Percentiles rank a stretch among this genome's conserved stretches.
Evolutionary conservation across 176 grass and related monocot species (phyloP).

Genomic region (Poa pratensis): DNA sequence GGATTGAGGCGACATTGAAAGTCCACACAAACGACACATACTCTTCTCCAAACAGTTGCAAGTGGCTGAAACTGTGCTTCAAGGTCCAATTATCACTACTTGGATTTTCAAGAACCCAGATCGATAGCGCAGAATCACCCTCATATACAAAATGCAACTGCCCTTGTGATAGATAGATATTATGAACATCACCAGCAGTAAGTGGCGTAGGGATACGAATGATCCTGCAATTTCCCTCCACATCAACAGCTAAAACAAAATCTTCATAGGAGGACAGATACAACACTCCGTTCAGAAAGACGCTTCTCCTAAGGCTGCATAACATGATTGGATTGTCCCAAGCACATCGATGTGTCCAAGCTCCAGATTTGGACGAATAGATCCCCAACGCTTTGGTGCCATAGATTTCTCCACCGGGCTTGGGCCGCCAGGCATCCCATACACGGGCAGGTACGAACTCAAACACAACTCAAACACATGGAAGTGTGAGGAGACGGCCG

Average conservation of each 20-base stretch:
- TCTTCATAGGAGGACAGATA: neutral
- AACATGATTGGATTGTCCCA: neutral
- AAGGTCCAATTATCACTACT: neutral
- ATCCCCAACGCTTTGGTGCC: neutral
- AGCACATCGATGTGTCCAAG: neutral
- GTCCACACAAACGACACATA: neutral
- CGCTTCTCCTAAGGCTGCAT: neutral
- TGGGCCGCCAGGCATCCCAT: neutral
- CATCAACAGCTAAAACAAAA: neutral
- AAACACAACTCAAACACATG: neutral
- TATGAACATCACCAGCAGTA: neutral
- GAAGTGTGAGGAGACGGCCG: neutral
- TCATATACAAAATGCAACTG: neutral
- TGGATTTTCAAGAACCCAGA: neutral
- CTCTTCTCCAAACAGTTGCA: neutral
- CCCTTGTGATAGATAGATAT: neutral
- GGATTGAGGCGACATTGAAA: neutral
- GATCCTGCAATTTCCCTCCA: neutral
- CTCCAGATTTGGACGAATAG: neutral
- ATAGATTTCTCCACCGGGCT: neutral
- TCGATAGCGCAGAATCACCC: neutral
- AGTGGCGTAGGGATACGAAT: neutral
- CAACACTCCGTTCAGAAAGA: neutral
- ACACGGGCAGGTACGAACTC: neutral
- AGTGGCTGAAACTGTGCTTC: neutral